Evolutionary conservation across 768 basidiomycete species (phyloP), one percentile per base, ranked within the genome.

Genomic region (Lactarius hengduanensis): DNA sequence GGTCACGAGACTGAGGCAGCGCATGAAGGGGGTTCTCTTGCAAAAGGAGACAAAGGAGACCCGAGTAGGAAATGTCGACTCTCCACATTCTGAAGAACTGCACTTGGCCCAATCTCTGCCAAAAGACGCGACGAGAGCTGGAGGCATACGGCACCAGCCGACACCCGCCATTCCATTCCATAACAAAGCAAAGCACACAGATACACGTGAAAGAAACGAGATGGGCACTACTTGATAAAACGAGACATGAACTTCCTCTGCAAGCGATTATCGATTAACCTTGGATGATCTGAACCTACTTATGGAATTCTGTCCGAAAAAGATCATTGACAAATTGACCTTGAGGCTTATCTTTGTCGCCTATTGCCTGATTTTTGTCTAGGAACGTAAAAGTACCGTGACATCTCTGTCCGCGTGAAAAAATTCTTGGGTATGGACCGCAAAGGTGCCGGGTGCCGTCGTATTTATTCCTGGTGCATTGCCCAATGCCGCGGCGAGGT

Each of bases 311-410:
- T 60, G 94, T 96, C 75, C 96, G 84, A 67, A 98, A 77, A 59
- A 98, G 81, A 77, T 98, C 97, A 74, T 99, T 98, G 68, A 98
- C 94, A 74, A 98, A 98, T 64, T 91, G 88, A 15, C 89, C 88
- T 71, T 83, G 82, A 2, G 80, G 77, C 74, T 80, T 82, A 61
- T 83, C 81, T 70, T 87, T 88, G 62, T 87, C 83, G 40, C 82
- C 84, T 77, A 88, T 87, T 0, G 97, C 93, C 77, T 99, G 97
- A 76, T 98, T 98, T 80, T 98, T 98, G 86, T 99, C 94, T 94
- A 54, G 20, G 22, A 18, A 40, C n/a, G 28, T 9, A n/a, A 22
- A 3, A 43, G 13, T 43, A 16, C 7, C 4, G n/a, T 58, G 32
- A 18, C 9, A 13, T 64, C 10, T 32, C 55, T 32, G 18, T 56